Evolutionary conservation across 768 basidiomycete genomes (phyloP).

Genomic region (Infundibulicybe gibba): DNA sequence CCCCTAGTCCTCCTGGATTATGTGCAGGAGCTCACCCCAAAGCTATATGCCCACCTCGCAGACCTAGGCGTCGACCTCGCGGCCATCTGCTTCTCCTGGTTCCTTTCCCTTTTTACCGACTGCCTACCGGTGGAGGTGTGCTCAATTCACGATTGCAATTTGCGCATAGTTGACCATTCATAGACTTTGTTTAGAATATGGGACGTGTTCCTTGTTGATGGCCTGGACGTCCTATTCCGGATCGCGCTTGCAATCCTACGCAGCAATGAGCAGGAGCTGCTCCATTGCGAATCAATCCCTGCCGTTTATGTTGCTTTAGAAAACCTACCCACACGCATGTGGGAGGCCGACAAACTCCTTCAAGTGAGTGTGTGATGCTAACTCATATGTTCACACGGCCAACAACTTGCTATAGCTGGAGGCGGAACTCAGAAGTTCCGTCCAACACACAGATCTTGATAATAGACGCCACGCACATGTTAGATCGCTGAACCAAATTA

Average conservation of each 20-base stretch:
- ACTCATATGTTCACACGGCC: not conserved
- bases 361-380: conserved; percentile 50
- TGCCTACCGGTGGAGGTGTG: conserved; percentile 90
- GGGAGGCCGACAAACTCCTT: conserved; percentile 88
- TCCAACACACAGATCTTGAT: conserved; percentile 43
- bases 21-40: conserved; percentile 73
- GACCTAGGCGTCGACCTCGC: conserved; percentile 86
- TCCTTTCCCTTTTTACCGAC: conserved; percentile 93
- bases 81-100: conserved; percentile 98
- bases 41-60: conserved; percentile 69
- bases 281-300: conserved; percentile 80
- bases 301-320: conserved; percentile 89
- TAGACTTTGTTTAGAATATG: conserved; percentile 94
- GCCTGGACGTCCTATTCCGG: conserved; percentile 89
- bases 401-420: conserved; percentile 23
- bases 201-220: conserved; percentile 94
- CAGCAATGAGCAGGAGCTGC: conserved; percentile 77
- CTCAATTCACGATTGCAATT: not conserved
- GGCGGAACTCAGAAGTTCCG: conserved; percentile 39
- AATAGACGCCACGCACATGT: conserved; percentile 43
- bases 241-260: conserved; percentile 85
- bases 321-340: conserved; percentile 88
- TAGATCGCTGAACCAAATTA: conserved; percentile 24
- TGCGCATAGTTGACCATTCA: conserved; percentile 3
- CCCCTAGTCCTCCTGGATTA: conserved; percentile 89